Percentiles rank a stretch among this genome's conserved stretches.
Conservation (phyloP, 2,329 filamentous ascomycete genomes). For the Drechslerella dactyloides region DNA sequence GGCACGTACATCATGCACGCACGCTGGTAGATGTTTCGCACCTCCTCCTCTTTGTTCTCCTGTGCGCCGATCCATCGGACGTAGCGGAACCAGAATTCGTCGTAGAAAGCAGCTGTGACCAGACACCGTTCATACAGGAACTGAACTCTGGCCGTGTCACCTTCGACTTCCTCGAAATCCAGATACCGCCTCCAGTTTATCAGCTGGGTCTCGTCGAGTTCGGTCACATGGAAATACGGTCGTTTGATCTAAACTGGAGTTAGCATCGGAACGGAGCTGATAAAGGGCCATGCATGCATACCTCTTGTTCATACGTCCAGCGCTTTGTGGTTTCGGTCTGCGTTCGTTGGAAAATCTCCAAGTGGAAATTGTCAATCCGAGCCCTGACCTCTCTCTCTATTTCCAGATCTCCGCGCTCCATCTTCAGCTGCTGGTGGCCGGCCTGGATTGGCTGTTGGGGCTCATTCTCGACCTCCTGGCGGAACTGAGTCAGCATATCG, state of each 20-base stretch:
- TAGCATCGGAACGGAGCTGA: background rate
- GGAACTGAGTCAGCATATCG: slow-evolving; percentile 72
- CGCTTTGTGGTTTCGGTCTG: slow-evolving; percentile 88
- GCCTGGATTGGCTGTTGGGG: slow-evolving; percentile 60
- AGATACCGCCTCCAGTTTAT: slow-evolving; percentile 94
- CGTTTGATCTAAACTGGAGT: slow-evolving; percentile 71
- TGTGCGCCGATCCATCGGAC: slow-evolving; percentile 90
- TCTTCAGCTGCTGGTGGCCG: slow-evolving; percentile 57
- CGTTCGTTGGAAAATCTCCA: slow-evolving; percentile 79
- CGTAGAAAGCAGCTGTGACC: slow-evolving; percentile 90
- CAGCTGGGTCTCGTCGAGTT: slow-evolving; percentile 83
- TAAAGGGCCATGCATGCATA: background rate
- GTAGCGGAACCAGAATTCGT: slow-evolving; percentile 98
- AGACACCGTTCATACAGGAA: slow-evolving; percentile 94
- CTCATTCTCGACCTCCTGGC: slow-evolving; percentile 74
- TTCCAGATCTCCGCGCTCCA: slow-evolving; percentile 73
- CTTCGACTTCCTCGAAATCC: slow-evolving; percentile 90
- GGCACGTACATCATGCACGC: slow-evolving; percentile 85
- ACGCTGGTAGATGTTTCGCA: slow-evolving; percentile 87
- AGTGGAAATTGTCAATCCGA: slow-evolving; percentile 79
- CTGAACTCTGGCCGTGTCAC: slow-evolving; percentile 73
- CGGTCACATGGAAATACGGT: slow-evolving; percentile 94
- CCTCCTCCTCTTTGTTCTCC: slow-evolving; percentile 81
- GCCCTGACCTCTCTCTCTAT: slow-evolving; percentile 80
- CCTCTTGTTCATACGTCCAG: slow-evolving; percentile 89